A percentile compares a stretch with the other conserved stretches of the same genome.
These are phyloP conservation scores for Polyporus arcularius DNA, from an alignment of 768 basidiomycete genomes.

Conservation along the genomic window DNA sequence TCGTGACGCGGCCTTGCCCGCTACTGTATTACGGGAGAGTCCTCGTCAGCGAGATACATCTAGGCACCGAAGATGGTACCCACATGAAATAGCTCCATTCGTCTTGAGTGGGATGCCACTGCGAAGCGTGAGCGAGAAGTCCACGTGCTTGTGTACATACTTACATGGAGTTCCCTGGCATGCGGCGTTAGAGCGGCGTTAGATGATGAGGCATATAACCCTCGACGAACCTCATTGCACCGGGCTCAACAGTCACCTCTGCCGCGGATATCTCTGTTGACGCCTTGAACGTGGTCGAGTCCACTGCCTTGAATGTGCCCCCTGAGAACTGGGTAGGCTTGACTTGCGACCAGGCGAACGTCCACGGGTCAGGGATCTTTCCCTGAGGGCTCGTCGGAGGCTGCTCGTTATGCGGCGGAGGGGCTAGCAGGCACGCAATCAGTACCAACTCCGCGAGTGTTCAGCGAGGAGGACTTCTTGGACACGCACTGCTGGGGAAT, in stretches of 20 bases:
- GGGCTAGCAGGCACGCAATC: slow-evolving; percentile 23
- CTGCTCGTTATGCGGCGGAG: slow-evolving; percentile 37
- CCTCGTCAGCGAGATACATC: neutral
- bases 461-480: slow-evolving; percentile 2
- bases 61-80: slow-evolving; percentile 22
- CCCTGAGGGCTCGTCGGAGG: slow-evolving; percentile 46
- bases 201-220: neutral
- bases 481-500: slow-evolving; percentile 29
- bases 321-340: slow-evolving; percentile 45
- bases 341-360: slow-evolving; percentile 49
- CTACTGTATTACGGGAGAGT: slow-evolving; percentile 26
- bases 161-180: slow-evolving; percentile 54
- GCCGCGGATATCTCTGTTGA: slow-evolving; percentile 51
- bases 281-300: slow-evolving; percentile 49
- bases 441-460: neutral
- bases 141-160: slow-evolving; percentile 17
- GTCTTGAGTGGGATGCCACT: slow-evolving; percentile 71
- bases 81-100: slow-evolving; percentile 65
- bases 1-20: slow-evolving; percentile 43
- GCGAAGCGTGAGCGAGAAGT: slow-evolving; percentile 8
- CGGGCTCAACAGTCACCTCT: slow-evolving; percentile 57
- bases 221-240: slow-evolving; percentile 53
- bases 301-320: slow-evolving; percentile 52
- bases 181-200: slow-evolving; percentile 19
- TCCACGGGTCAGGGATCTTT: slow-evolving; percentile 42